Evolutionary conservation across 257 asterid genomes (phyloP).

Genomic region (Solanum tarijense): DNA sequence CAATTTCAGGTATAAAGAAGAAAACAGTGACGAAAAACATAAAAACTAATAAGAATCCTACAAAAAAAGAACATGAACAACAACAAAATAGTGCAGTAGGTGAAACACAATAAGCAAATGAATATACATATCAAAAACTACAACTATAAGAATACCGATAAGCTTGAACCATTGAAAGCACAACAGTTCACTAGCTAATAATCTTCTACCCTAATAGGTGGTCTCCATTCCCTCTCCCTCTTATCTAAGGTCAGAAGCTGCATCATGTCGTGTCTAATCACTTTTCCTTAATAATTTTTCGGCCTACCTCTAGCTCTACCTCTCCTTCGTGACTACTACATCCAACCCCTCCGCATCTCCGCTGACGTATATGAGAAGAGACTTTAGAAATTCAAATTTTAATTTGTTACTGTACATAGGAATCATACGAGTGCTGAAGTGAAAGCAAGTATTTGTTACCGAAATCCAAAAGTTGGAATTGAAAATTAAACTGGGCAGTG

Average conservation of each 20-base stretch:
- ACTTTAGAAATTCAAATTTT: background rate
- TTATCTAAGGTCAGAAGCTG: background rate
- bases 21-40: background rate
- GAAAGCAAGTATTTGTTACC: constrained; percentile 22
- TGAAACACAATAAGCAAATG: background rate
- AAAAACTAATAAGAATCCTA: background rate
- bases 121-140: background rate
- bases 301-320: background rate
- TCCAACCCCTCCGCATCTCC: background rate
- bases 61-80: background rate
- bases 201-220: background rate
- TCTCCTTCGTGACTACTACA: background rate
- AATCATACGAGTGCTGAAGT: background rate
- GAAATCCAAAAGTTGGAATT: constrained; percentile 26
- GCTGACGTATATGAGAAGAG: background rate
- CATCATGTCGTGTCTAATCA: background rate
- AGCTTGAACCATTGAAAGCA: background rate
- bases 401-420: background rate
- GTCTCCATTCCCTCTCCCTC: background rate
- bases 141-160: background rate
- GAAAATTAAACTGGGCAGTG: constrained; percentile 59
- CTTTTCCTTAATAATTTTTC: background rate
- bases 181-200: background rate
- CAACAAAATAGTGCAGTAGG: background rate
- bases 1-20: background rate